These are phyloP conservation scores for Citrus mangshanensis DNA, from an alignment of 345 rosid genomes.

Conservation along the genomic window DNA sequence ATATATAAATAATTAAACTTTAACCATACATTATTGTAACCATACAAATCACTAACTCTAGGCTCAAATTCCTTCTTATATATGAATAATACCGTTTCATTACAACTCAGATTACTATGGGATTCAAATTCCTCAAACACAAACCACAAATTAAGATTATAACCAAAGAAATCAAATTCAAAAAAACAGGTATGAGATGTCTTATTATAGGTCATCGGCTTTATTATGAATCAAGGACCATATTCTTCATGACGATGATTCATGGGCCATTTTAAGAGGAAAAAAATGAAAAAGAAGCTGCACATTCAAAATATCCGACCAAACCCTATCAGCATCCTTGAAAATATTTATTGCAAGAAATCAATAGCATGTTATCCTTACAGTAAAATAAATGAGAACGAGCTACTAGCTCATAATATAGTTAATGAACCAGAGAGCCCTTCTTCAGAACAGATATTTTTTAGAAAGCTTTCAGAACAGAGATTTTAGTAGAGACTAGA, in stretches of 20 bases:
- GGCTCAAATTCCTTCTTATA: too few species aligned
- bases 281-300: too few species aligned
- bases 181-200: neutral
- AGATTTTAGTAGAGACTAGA: neutral
- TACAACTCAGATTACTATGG: neutral
- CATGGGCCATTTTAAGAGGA: neutral
- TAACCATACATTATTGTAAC: too few species aligned
- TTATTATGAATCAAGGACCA: neutral
- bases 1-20: too few species aligned
- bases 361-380: neutral
- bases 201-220: too few species aligned
- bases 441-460: too few species aligned
- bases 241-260: neutral
- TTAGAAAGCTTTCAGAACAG: too few species aligned
- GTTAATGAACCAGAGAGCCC: neutral
- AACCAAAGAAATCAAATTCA: neutral
- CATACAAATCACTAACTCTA: neutral
- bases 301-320: neutral
- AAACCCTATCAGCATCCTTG: constrained; percentile 3
- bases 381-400: constrained; percentile 13
- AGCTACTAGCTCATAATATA: neutral
- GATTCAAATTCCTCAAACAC: neutral
- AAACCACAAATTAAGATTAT: neutral
- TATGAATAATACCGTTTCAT: too few species aligned
- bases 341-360: constrained; percentile 9